Conservation (phyloP, 306 rosid species). For the Vicia faba region DNA sequence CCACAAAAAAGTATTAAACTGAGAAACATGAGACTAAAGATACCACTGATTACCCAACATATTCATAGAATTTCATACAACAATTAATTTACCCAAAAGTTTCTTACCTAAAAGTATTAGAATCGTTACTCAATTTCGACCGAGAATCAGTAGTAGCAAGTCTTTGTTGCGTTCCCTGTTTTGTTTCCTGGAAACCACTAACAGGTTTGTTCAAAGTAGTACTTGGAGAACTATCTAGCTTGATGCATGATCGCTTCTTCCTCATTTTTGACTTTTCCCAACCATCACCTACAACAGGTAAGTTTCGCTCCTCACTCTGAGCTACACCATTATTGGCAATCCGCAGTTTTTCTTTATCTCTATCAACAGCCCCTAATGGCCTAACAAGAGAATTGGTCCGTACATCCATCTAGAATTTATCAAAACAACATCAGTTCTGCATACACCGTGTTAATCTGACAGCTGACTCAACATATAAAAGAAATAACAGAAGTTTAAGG, state of each 20-base stretch:
- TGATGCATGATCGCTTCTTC: slow-evolving; percentile 92
- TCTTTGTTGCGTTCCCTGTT: slow-evolving; percentile 88
- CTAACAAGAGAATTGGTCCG: slow-evolving; percentile 74
- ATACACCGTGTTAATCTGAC: slow-evolving; percentile 25
- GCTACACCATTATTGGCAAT: slow-evolving; percentile 64
- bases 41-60: slow-evolving; percentile 2
- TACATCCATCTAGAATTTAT: slow-evolving; percentile 72
- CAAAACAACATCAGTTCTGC: slow-evolving; percentile 41
- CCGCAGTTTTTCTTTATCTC: slow-evolving; percentile 85
- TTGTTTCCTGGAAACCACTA: slow-evolving; percentile 77
- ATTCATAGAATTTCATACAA: slow-evolving; percentile 68
- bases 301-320: slow-evolving; percentile 81
- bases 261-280: slow-evolving; percentile 98
- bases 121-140: slow-evolving; percentile 74
- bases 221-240: slow-evolving; percentile 83
- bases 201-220: slow-evolving; percentile 60
- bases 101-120: slow-evolving; percentile 88
- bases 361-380: slow-evolving; percentile 75
- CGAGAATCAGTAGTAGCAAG: slow-evolving; percentile 69
- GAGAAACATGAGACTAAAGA: slow-evolving; percentile 9
- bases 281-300: slow-evolving; percentile 83
- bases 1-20: neutral
- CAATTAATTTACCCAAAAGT: slow-evolving; percentile 18
- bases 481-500: slow-evolving; percentile 30
- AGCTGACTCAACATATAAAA: slow-evolving; percentile 34